Evolutionary conservation across 176 grass and related monocot species (phyloP).

Genomic region (Oryza coarctata): DNA sequence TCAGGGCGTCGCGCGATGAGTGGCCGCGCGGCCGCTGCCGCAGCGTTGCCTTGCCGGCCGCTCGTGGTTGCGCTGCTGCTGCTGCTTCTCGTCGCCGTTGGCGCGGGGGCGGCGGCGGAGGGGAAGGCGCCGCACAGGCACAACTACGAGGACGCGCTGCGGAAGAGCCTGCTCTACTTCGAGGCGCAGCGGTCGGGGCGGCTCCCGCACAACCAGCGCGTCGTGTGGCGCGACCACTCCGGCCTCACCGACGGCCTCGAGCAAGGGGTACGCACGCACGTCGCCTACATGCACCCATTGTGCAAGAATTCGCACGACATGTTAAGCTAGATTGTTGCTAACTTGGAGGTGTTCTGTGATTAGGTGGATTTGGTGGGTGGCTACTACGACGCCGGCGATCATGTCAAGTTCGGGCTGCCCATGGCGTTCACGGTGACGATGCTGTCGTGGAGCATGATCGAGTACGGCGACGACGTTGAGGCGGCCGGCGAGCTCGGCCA

Average conservation of each 20-base stretch:
- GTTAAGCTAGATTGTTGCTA: neutral
- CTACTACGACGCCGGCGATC: constrained; percentile 82
- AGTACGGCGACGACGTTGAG: constrained; percentile 62
- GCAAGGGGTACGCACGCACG: constrained; percentile 49
- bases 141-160: constrained; percentile 74
- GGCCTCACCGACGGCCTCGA: constrained; percentile 94
- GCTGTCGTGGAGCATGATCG: constrained; percentile 77
- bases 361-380: constrained; percentile 86
- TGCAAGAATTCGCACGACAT: too few relatives aligned
- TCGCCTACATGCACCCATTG: neutral
- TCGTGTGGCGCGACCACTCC: constrained; percentile 82
- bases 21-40: neutral
- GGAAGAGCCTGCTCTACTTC: constrained; percentile 93
- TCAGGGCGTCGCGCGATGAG: constrained; percentile 23
- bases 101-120: neutral
- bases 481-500: constrained; percentile 63
- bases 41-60: neutral
- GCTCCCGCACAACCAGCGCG: constrained; percentile 80
- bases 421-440: constrained; percentile 92
- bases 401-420: constrained; percentile 87
- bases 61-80: neutral
- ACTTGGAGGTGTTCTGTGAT: neutral
- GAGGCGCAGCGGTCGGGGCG: constrained; percentile 92
- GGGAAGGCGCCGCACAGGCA: constrained; percentile 25
- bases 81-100: neutral